Base-by-base conservation (phyloP, 2,329 filamentous ascomycete genomes). In the Cladosporium cucumerinum region DNA sequence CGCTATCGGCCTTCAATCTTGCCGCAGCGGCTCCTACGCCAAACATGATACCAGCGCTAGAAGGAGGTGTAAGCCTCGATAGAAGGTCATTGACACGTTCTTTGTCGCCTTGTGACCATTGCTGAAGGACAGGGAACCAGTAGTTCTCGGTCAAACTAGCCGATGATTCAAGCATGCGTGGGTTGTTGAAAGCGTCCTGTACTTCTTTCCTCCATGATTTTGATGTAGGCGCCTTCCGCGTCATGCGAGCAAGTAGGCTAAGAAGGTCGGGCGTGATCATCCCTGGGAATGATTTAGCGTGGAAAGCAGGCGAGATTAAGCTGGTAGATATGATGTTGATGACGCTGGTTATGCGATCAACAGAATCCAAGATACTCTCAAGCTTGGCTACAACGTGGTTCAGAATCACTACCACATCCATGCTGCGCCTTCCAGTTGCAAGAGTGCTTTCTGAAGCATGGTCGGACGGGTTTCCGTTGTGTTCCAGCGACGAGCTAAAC, bases 11-110 rank as follows among this genome's bases (percentile, higher is more conserved):
- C 78, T 99, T 95, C n/a, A 96, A 85, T 65, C 95, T 86, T 39
- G 95, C 95, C 51, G 93, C 96, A 25, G 92, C 93, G 7, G 95
- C 95, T 12, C 96, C 96, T 0, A 99, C 95, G n/a, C 95, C 95
- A 73, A 99, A 99, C 75, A 99, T 94, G 70, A 99, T 96, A 10
- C 95, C 95, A 0, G 96, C 95, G 16, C 93, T 94, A 1, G 93
- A 92, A 6, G 95, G 95, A 4, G 93, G 86, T 6, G 88, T 88
- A 67, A 99, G 85, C 23, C 92, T 89, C 43, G 86, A 83, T 10
- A 98, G 79, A 4, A 97, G 81, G 67, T 99, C 95, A 0, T 88
- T 82, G 78, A 99, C 85, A 55, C 91, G 87, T 63, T 97, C 93
- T 78, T 96, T 97, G 76, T 99, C 95, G 18, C 86, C 86, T 16